Evolutionary conservation across 805 yeast species (phyloP), one percentile per base, ranked within the genome.

Genomic region (Cyberlindnera maritima): DNA sequence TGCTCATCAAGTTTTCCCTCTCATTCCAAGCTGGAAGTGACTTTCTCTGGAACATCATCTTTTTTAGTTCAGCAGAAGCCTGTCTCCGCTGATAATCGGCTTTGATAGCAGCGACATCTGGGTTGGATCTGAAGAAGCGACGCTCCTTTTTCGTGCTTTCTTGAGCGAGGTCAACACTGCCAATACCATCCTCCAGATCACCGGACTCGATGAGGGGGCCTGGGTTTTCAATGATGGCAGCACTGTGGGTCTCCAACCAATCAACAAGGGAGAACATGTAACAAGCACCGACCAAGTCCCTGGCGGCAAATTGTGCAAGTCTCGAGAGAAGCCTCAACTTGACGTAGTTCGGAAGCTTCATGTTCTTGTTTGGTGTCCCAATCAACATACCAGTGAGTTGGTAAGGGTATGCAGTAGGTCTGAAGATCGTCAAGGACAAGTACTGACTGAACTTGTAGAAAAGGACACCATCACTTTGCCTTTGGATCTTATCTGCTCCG

Each of bases 21-120:
- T 83, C 85, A 13, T 69, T 63, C 96, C 96, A 92, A 0, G 98
- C 98, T 0, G 99, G 98, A 28, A 92, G 67, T 9, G 65, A 63
- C 10, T 74, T 54, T 55, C 98, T 76, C 11, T 67, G 62, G 2
- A 56, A 46, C 4, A 79, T 37, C 77, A 75, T 75, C 2, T 54
- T 42, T 34, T 68, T 57, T 52, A 77, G 71, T 38, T 66, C 70
- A 0, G 52, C 26, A 0, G 70, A 57, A 6, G 56, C 49, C n/a
- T 59, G 47, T 46, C 75, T 69, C 18, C 47, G 44, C 0, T 49
- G 45, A 52, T 77, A 74, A 15, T 69, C 68, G 1, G 56, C 43
- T 46, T 64, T 58, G 19, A 81, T 58, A 10, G 41, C 41, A 1
- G 60, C 50, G 1, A 71, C 41, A 38, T 76, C 74, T 10, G 62